Evolutionary conservation across 495 filamentous ascomycete genomes (phyloP), one percentile per base, ranked within the genome.

Genomic region (Bacidia rubella): DNA sequence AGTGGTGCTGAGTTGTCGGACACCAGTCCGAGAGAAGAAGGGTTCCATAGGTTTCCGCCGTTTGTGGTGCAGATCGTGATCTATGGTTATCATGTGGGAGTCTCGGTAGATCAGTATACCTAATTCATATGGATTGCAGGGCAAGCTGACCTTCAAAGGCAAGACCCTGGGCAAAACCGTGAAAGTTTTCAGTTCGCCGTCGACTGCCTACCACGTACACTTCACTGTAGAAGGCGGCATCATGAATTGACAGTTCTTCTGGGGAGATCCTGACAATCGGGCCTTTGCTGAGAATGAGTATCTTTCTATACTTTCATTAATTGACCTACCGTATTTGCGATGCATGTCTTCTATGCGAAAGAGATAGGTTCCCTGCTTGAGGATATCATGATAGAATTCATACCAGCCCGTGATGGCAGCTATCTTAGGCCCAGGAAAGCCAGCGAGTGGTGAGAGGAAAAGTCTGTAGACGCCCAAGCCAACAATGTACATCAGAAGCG

Each of bases 391-490:
- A 39, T 57, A 67, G 27, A 62, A 59, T 27, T 58, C 56, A 29
- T 57, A 57, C 43, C 49, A 54, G 24, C 54, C 38, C 0, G 71
- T 76, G 0, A 68, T 46, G 0, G 76, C 79, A 0, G 78, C 75
- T 1, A 78, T 54, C 25, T 62, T 69, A 1, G 74, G 73, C 0
- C 75, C 73, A 2, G 71, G 70, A 35, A 72, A 69, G 40, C 53
- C 58, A 3, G 67, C 54, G 9, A 76, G 55, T 0, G 73, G 73
- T 35, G 60, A 58, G 39, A 72, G 54, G 44, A 60, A 73, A 9
- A 74, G 54, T 17, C 68, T 20, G 43, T 47, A 21, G 15, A 22
- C 3, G 15, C 11, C 4, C 12, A 47, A 21, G 23, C 17, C 43
- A 21, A 47, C 15, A 25, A 11, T 11, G 24, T 47, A 22, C n/a